Evolutionary conservation across 345 rosid species (phyloP).

Genomic region (Gossypium arboreum): DNA sequence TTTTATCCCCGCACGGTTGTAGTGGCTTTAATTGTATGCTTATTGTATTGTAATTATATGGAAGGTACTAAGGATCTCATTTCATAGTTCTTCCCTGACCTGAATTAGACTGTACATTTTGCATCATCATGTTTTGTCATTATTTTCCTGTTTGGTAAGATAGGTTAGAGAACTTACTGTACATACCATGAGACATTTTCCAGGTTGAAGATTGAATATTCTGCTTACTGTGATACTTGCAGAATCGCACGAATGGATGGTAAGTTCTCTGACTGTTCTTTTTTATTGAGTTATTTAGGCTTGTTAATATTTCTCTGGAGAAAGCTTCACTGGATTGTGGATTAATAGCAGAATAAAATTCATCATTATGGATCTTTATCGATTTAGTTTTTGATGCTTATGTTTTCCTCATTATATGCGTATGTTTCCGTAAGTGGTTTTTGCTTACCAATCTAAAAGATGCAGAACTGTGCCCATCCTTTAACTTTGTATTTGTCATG

Average conservation of each 20-base stretch:
- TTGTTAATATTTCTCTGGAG: neutral
- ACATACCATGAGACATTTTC: slow-evolving; percentile 3
- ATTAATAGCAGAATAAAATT: neutral
- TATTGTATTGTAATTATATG: slow-evolving; percentile 27
- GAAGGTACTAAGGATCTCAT: neutral
- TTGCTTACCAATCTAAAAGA: neutral
- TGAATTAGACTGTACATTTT: slow-evolving; percentile 12
- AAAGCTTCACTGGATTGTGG: neutral
- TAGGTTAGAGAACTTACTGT: neutral
- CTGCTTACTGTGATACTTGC: neutral
- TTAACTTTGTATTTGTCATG: neutral
- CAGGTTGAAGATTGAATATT: neutral
- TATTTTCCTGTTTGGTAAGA: neutral
- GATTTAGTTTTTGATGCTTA: neutral
- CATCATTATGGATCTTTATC: neutral
- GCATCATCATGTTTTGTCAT: neutral
- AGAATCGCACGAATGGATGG: neutral
- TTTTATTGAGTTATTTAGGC: neutral
- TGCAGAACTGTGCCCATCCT: neutral
- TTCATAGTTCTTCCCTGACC: neutral
- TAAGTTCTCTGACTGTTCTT: neutral
- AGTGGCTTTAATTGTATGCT: slow-evolving; percentile 26
- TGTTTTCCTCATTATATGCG: neutral
- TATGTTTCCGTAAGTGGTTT: neutral
- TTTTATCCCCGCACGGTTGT: slow-evolving; percentile 11